phyloP scores from a whole-genome alignment of 1,284 basidiomycete genomes.

The Gastroboletus turbinatus region DNA sequence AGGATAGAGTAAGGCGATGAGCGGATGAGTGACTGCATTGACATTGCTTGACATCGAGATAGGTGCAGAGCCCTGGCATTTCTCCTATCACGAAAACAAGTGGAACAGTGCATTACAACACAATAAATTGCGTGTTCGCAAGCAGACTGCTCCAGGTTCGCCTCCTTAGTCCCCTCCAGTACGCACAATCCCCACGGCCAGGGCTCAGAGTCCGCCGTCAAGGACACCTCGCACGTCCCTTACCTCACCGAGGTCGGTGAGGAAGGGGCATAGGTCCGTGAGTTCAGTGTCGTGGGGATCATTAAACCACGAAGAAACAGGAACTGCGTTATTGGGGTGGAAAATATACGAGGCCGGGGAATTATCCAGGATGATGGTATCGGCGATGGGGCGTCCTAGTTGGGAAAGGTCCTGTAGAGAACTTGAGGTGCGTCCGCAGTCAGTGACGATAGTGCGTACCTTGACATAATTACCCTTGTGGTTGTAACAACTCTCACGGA shows the following conservation, averaged over 20 bases:
- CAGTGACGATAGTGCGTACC: constrained; percentile 43
- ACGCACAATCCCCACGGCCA: constrained; percentile 21
- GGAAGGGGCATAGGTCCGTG: constrained; percentile 92
- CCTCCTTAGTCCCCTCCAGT: constrained; percentile 17
- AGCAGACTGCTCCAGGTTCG: constrained; percentile 16
- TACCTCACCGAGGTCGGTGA: constrained; percentile 82
- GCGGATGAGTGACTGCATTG: neutral
- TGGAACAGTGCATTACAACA: constrained; percentile 33
- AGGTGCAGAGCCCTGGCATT: constrained; percentile 30
- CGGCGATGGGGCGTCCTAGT: constrained; percentile 87
- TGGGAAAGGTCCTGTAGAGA: constrained; percentile 86
- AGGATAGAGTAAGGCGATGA: constrained; percentile 2
- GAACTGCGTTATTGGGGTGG: constrained; percentile 98
- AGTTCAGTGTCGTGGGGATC: constrained; percentile 97
- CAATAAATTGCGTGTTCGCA: constrained; percentile 23
- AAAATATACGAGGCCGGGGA: constrained; percentile 99
- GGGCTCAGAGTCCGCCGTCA: constrained; percentile 69
- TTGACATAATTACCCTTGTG: constrained; percentile 99
- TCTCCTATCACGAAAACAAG: constrained; percentile 33
- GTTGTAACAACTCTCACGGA: constrained; percentile 98
- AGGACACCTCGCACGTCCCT: constrained; percentile 93
- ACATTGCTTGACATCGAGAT: constrained; percentile 18
- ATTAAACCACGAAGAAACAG: constrained; percentile 99
- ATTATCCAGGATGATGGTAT: constrained; percentile 98
- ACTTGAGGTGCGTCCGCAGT: constrained; percentile 12